Conservation (phyloP, 345 rosid species). For the Salix arbutifolia region DNA sequence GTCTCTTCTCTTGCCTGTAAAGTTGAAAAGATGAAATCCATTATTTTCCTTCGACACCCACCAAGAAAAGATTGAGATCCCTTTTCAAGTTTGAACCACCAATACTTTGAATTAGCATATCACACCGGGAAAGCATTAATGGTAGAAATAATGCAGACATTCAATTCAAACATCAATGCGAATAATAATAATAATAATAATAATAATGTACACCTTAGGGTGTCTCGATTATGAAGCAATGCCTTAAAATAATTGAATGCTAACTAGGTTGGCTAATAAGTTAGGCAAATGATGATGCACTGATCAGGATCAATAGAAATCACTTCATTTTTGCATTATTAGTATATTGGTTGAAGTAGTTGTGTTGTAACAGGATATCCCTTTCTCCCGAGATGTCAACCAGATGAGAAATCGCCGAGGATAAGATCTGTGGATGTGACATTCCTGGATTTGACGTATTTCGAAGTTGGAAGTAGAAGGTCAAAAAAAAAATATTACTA, state of each 20-base stretch:
- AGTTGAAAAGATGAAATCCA: neutral
- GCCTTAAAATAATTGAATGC: conserved; percentile 8
- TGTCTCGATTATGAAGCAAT: conserved; percentile 7
- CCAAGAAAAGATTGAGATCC: neutral
- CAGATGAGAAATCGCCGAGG: conserved; percentile 58
- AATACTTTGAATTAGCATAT: no score
- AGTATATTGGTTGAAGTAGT: neutral
- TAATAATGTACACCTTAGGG: neutral
- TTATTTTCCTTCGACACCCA: neutral
- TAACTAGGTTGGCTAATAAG: conserved; percentile 10
- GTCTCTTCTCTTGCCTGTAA: neutral
- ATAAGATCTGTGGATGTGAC: conserved; percentile 53
- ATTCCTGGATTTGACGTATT: conserved; percentile 35
- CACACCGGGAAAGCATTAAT: neutral
- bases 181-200: neutral
- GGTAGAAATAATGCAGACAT: neutral
- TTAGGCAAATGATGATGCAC: conserved; percentile 18
- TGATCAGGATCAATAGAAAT: neutral
- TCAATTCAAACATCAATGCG: neutral
- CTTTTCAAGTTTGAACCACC: no score
- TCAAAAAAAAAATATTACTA: neutral
- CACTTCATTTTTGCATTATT: neutral
- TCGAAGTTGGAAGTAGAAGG: neutral
- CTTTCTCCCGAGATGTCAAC: conserved; percentile 43
- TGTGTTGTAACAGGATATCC: conserved; percentile 41